Percentiles rank a stretch among this genome's conserved stretches.
These are phyloP conservation scores for Ambispora gerdemannii DNA, from an alignment of 192 early-diverging fungal genomes.

Conservation along the genomic window DNA sequence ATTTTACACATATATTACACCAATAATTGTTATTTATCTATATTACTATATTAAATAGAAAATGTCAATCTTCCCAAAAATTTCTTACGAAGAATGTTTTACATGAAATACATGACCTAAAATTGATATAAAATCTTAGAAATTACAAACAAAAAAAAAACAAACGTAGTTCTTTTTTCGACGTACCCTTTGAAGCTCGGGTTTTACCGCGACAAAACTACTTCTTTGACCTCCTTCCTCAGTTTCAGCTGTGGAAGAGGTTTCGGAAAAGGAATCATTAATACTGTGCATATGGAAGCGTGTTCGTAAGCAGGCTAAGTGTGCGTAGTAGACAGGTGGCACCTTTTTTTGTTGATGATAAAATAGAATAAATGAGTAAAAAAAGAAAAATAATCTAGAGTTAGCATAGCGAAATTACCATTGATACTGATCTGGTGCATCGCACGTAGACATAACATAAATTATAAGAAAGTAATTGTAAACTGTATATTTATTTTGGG, in stretches of 20 bases:
- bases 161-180: background rate
- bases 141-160: background rate
- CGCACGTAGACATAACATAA: slow-evolving; percentile 85
- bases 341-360: slow-evolving; percentile 7
- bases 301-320: slow-evolving; percentile 37
- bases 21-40: no score
- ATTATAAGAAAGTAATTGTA: slow-evolving; percentile 80
- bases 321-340: slow-evolving; percentile 44
- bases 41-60: no score
- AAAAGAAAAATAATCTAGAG: background rate
- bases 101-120: background rate
- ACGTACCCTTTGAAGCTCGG: slow-evolving; percentile 37
- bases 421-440: slow-evolving; percentile 79
- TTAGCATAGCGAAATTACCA: slow-evolving; percentile 37
- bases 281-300: slow-evolving; percentile 72
- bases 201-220: slow-evolving; percentile 35
- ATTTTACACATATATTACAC: no score
- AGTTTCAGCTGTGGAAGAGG: slow-evolving; percentile 43
- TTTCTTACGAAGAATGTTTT: background rate
- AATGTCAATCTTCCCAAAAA: no score
- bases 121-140: background rate
- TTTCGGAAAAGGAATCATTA: no score
- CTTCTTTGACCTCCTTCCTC: slow-evolving; percentile 5
- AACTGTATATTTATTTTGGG: no score
- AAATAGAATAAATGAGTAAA: background rate